A percentile compares a stretch with the other conserved stretches of the same genome.
Conservation (phyloP, 495 filamentous ascomycete genomes). For the Neurospora sp. region DNA sequence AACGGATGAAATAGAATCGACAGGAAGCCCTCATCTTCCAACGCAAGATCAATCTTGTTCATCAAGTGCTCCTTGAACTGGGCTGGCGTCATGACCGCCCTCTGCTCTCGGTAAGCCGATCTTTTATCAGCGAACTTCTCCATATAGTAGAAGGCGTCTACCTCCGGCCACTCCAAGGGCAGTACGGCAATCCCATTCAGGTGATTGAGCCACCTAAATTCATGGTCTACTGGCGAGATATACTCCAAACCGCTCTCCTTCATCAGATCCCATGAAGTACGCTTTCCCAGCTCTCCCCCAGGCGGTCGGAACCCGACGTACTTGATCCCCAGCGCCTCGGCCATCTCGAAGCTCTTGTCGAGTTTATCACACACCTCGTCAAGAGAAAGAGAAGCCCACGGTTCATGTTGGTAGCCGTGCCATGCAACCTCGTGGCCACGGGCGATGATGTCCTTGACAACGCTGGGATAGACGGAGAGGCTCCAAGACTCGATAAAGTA, state of each 20-base stretch:
- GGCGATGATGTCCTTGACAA: conserved; percentile 5
- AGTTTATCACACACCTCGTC: conserved; percentile 12
- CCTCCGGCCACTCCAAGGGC: conserved; percentile 24
- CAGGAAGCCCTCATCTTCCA: conserved; percentile 10
- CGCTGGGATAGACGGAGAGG: conserved; percentile 18
- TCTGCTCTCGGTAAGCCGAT: conserved; percentile 2
- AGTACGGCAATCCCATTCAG: conserved; percentile 16
- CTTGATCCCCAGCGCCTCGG: conserved; percentile 1
- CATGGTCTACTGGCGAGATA: conserved; percentile 14
- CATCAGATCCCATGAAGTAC: conserved; percentile 15
- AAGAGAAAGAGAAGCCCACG: conserved; percentile 11
- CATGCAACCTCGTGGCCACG: conserved; percentile 24
- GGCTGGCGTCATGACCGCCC: conserved; percentile 4
- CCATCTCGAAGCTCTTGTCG: conserved; percentile 13
- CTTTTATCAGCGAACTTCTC: conserved; percentile 18
- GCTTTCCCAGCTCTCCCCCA: conserved; percentile 15
- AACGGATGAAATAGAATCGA: conserved; percentile 27
- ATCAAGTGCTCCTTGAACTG: conserved; percentile 14
- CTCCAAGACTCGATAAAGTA: conserved; percentile 29
- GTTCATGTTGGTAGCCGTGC: conserved; percentile 28
- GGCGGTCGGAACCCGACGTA: conserved; percentile 27
- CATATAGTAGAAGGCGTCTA: conserved; percentile 30
- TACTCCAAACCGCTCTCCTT: conserved; percentile 14
- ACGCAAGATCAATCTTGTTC: conserved; percentile 14
- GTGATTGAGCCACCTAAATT: background rate